Conservation (phyloP, 106 monocot genomes). For the Dactylorhiza incarnata region DNA sequence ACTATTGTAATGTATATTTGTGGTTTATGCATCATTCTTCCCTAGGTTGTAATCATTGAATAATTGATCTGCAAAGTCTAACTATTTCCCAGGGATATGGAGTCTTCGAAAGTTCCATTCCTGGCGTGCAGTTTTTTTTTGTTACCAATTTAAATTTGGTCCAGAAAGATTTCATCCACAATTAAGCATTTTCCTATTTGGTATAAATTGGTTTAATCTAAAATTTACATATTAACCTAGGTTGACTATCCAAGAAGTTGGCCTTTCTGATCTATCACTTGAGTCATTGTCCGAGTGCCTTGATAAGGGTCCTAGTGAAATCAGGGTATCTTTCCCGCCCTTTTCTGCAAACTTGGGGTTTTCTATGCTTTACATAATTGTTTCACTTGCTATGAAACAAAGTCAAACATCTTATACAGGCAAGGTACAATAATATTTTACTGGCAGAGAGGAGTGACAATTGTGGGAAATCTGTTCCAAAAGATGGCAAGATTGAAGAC, state of each 20-base stretch:
- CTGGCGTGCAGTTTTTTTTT: not conserved
- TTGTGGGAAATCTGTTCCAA: constrained; percentile 28
- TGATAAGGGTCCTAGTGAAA: constrained; percentile 59
- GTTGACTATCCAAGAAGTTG: constrained; percentile 65
- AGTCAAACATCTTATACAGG: constrained; percentile 65
- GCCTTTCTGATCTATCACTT: constrained; percentile 55
- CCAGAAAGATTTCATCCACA: not conserved
- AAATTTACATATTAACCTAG: constrained; percentile 27
- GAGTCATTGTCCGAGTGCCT: constrained; percentile 47
- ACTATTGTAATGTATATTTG: not conserved
- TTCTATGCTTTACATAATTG: not conserved
- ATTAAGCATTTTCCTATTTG: not conserved
- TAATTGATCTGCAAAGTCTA: not conserved
- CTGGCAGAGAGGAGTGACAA: constrained; percentile 27
- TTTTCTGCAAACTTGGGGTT: constrained; percentile 1
- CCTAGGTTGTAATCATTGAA: not conserved
- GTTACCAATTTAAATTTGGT: not conserved
- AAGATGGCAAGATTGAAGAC: constrained; percentile 33
- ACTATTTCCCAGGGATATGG: not conserved
- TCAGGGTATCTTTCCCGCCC: constrained; percentile 34
- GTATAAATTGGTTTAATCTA: not conserved
- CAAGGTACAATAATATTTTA: constrained; percentile 56
- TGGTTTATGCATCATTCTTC: not conserved
- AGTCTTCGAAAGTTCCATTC: not conserved
- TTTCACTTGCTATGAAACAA: constrained; percentile 20